A percentile compares a stretch with the other conserved stretches of the same genome.
Evolutionary conservation across 805 yeast genomes (phyloP).

Genomic region (Lachancea kluyveri): DNA sequence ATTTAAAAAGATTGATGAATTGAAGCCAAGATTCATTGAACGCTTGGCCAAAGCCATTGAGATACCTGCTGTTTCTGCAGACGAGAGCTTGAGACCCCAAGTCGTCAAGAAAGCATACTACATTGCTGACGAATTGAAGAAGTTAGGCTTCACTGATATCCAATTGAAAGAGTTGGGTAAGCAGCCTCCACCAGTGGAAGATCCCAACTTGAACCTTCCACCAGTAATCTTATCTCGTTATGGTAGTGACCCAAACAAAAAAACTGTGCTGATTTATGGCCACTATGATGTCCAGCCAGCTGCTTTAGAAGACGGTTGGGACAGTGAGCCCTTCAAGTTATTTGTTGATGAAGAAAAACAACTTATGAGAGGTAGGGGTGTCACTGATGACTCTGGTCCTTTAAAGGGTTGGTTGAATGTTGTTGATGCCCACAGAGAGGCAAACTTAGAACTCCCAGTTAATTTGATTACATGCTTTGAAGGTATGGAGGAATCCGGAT

Average conservation of each 20-base stretch:
- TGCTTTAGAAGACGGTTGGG: constrained; percentile 87
- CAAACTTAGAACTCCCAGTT: constrained; percentile 86
- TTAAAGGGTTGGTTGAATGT: constrained; percentile 95
- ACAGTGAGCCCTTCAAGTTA: constrained; percentile 80
- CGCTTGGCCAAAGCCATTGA: constrained; percentile 81
- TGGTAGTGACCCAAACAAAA: constrained; percentile 77
- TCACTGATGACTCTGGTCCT: constrained; percentile 98
- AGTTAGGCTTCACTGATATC: constrained; percentile 76
- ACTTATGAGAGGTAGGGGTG: constrained; percentile 83
- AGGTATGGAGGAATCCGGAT: constrained; percentile 99
- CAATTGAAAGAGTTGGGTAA: constrained; percentile 76
- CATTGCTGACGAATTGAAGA: constrained; percentile 58
- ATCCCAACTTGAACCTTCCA: constrained; percentile 67
- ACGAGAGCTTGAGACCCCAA: constrained; percentile 79
- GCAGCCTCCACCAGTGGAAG: constrained; percentile 87
- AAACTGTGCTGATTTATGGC: constrained; percentile 87
- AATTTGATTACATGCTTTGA: constrained; percentile 90
- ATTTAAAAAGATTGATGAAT: constrained; percentile 59
- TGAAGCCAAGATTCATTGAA: constrained; percentile 67
- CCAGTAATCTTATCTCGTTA: constrained; percentile 90
- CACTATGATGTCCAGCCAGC: constrained; percentile 99
- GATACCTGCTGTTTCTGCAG: constrained; percentile 92
- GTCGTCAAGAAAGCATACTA: constrained; percentile 89
- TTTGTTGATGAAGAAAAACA: constrained; percentile 55
- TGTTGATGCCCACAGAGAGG: constrained; percentile 81